phyloP scores from a whole-genome alignment of 148 eudicot genomes.

The Limonium bicolor region DNA sequence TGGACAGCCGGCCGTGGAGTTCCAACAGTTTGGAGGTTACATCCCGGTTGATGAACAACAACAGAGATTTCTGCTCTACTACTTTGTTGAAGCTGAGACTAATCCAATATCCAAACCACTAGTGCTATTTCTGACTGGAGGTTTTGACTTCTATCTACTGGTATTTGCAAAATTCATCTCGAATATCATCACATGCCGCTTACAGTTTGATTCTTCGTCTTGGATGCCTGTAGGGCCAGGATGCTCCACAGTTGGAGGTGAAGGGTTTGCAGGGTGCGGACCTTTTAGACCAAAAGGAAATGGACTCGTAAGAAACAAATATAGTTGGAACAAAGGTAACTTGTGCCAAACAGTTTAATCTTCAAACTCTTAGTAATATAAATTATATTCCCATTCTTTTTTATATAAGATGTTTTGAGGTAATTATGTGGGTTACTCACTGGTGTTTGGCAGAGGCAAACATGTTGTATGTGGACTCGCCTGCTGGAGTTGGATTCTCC shows the following conservation, averaged over 20 bases:
- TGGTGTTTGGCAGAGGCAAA: slow-evolving; percentile 7
- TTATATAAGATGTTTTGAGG: too few species aligned
- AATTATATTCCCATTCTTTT: background rate
- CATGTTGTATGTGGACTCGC: slow-evolving; percentile 2
- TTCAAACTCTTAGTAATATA: background rate
- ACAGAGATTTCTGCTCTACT: slow-evolving; percentile 1
- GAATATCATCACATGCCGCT: too few species aligned
- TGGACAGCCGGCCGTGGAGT: background rate
- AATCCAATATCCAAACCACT: background rate
- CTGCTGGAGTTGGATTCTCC: slow-evolving; percentile 5
- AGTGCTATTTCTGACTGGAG: slow-evolving; percentile 5
- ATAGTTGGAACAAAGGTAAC: slow-evolving; percentile 4
- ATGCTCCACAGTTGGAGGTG: background rate
- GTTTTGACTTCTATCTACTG: background rate
- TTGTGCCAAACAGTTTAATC: too few species aligned
- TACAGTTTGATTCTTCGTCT: too few species aligned
- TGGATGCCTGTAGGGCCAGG: slow-evolving; percentile 5
- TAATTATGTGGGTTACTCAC: too few species aligned
- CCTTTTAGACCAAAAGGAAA: slow-evolving; percentile 3
- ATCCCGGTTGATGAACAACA: background rate
- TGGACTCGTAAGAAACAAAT: background rate
- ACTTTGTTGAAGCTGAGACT: slow-evolving; percentile 5
- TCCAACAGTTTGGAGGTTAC: slow-evolving; percentile 4
- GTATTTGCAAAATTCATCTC: too few species aligned
- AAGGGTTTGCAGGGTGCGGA: background rate